These are phyloP conservation scores for Hyaloperonospora arabidopsidis DNA, from an alignment of 352 stramenopile species.

Conservation along the genomic window DNA sequence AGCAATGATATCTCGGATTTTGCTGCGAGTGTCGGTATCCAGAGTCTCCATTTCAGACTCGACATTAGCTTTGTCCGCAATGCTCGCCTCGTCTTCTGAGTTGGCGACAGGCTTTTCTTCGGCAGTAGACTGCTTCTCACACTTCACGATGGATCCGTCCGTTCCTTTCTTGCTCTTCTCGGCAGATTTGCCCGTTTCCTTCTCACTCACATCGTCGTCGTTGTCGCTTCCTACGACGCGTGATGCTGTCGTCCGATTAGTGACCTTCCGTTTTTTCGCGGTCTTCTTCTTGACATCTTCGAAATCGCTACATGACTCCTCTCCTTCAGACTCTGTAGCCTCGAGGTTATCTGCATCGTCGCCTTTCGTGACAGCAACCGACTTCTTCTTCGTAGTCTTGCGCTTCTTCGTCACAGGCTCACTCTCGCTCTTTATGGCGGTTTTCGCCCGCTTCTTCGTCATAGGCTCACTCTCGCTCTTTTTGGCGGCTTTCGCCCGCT, in stretches of 20 bases:
- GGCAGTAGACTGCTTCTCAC: constrained; percentile 14
- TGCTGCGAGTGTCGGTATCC: constrained; percentile 43
- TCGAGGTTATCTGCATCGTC: constrained; percentile 37
- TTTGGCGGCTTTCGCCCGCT: constrained; percentile 21
- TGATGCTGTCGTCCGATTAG: constrained; percentile 24
- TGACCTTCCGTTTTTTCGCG: constrained; percentile 31
- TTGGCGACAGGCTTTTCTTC: too few species aligned
- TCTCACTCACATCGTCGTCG: constrained; percentile 16
- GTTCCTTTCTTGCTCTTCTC: constrained; percentile 9
- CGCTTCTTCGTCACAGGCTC: constrained; percentile 37
- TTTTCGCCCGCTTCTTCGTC: constrained; percentile 50
- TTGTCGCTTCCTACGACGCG: constrained; percentile 22
- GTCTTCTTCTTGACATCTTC: constrained; percentile 36
- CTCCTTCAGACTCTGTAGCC: constrained; percentile 40
- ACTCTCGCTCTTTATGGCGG: constrained; percentile 9
- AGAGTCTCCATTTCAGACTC: constrained; percentile 21
- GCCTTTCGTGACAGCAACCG: constrained; percentile 23
- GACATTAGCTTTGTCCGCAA: constrained; percentile 14
- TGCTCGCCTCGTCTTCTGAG: constrained; percentile 12
- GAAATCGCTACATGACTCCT: constrained; percentile 66
- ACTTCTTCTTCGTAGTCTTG: constrained; percentile 33
- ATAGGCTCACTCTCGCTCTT: constrained; percentile 15
- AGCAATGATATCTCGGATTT: constrained; percentile 74
- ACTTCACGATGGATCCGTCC: too few species aligned
- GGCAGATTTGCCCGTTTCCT: constrained; percentile 15